A percentile compares a stretch with the other conserved stretches of the same genome.
These are phyloP conservation scores for Trichoderma endophyticum DNA, from an alignment of 2,329 filamentous ascomycete species.

Conservation along the genomic window DNA sequence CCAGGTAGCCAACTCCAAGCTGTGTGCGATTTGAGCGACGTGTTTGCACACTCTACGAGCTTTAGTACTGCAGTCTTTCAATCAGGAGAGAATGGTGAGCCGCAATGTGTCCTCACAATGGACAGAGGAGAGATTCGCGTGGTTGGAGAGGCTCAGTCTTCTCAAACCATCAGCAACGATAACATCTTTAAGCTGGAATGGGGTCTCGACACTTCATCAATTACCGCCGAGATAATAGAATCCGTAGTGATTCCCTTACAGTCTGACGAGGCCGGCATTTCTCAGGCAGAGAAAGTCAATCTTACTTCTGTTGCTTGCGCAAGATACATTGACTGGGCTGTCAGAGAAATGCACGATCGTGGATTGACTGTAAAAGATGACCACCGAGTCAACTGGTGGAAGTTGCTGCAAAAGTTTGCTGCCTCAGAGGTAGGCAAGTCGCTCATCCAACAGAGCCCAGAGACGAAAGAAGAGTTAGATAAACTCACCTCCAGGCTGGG, in stretches of 20 bases:
- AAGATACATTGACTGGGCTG: constrained; percentile 9
- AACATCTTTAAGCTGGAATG: constrained; percentile 9
- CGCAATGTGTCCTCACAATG: neutral
- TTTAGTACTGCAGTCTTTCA: constrained; percentile 7
- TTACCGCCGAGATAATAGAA: neutral
- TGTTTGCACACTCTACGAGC: neutral
- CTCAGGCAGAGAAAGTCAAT: constrained; percentile 7
- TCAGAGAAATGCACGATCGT: neutral
- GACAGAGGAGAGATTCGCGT: constrained; percentile 5
- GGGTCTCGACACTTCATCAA: constrained; percentile 1
- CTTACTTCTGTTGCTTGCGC: neutral
- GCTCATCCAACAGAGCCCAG: neutral
- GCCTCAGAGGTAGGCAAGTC: neutral
- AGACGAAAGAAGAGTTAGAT: neutral
- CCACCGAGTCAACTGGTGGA: constrained; percentile 6
- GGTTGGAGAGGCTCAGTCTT: neutral
- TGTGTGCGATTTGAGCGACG: neutral
- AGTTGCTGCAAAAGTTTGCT: neutral
- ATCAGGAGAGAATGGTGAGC: neutral
- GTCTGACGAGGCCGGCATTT: neutral
- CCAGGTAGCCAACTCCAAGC: neutral
- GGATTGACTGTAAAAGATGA: neutral
- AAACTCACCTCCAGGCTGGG: neutral
- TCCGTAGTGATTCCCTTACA: neutral
- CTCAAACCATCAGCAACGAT: neutral